Conservation (phyloP, 805 yeast genomes). For the Kodamaea neixiangensis region DNA sequence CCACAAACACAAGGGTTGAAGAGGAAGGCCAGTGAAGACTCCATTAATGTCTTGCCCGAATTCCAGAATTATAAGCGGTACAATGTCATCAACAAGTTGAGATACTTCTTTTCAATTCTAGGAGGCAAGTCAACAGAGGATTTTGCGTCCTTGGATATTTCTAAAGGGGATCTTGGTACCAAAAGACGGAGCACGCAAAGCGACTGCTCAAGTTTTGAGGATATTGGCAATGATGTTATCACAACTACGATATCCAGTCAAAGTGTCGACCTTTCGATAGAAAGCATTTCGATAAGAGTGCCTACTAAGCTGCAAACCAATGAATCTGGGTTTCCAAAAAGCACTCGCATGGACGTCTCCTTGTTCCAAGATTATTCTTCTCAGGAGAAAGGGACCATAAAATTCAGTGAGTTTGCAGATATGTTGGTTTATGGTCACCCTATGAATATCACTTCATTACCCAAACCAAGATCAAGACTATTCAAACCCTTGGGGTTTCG, state of each 20-base stretch:
- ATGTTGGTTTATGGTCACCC: conserved; percentile 15
- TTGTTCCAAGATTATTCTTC: not conserved
- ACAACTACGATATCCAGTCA: not conserved
- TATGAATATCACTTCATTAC: not conserved
- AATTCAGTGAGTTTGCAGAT: conserved; percentile 18
- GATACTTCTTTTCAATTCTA: not conserved
- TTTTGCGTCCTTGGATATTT: too few species aligned
- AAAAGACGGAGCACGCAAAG: not conserved
- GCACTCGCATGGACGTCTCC: not conserved
- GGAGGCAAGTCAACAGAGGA: not conserved
- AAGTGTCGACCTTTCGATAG: not conserved
- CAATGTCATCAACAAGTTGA: not conserved
- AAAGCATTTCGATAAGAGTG: not conserved
- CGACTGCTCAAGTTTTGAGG: not conserved
- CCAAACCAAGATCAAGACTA: not conserved
- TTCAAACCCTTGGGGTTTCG: not conserved
- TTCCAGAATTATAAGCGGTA: not conserved
- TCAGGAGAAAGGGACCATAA: conserved; percentile 11
- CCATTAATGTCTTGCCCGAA: not conserved
- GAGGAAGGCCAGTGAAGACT: not conserved
- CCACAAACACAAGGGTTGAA: not conserved
- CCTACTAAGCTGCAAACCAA: not conserved
- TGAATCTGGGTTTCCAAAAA: not conserved
- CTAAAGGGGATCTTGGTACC: not conserved
- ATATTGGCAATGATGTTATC: not conserved